Percentiles rank a stretch among this genome's conserved stretches.
These are phyloP conservation scores for Dictyostelium citrinum DNA, from an alignment of 78 protist species.

Conservation along the genomic window DNA sequence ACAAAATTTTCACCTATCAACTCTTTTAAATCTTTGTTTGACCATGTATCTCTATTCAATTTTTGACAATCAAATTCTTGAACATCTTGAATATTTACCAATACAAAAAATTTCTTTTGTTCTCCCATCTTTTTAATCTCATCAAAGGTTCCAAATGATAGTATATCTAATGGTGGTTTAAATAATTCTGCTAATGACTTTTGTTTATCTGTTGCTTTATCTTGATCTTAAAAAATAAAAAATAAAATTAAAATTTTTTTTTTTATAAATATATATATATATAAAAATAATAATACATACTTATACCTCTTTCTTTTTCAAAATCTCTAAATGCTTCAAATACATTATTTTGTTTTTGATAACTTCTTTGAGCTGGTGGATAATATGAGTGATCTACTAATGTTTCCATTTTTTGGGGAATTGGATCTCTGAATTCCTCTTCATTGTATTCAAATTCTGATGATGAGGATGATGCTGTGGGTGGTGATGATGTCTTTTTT, in stretches of 20 bases:
- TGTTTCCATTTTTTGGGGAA: conserved; percentile 13
- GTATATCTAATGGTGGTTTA: conserved; percentile 73
- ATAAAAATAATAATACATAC: not conserved
- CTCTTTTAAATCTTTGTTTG: conserved; percentile 15
- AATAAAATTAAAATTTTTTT: not conserved
- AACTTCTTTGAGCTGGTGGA: not conserved
- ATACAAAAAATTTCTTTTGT: not conserved
- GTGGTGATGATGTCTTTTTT: not conserved
- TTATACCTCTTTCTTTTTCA: conserved; percentile 9
- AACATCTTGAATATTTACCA: conserved; percentile 66
- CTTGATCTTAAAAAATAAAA: not conserved
- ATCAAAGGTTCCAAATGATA: conserved; percentile 51
- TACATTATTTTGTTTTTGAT: conserved; percentile 12
- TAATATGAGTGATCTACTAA: conserved; percentile 2
- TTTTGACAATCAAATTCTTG: conserved; percentile 58
- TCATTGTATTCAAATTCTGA: not conserved
- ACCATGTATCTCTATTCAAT: conserved; percentile 75
- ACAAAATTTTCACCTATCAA: conserved; percentile 27
- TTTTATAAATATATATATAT: not conserved
- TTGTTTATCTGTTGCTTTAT: conserved; percentile 32
- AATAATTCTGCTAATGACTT: conserved; percentile 52
- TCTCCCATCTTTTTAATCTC: conserved; percentile 32
- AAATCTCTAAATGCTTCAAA: conserved; percentile 72
- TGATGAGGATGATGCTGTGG: not conserved
- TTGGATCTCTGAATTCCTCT: conserved; percentile 60